A percentile compares a stretch with the other conserved stretches of the same genome.
phyloP scores from a whole-genome alignment of 805 yeast species.

The Cyberlindnera xishuangbannaensis region DNA sequence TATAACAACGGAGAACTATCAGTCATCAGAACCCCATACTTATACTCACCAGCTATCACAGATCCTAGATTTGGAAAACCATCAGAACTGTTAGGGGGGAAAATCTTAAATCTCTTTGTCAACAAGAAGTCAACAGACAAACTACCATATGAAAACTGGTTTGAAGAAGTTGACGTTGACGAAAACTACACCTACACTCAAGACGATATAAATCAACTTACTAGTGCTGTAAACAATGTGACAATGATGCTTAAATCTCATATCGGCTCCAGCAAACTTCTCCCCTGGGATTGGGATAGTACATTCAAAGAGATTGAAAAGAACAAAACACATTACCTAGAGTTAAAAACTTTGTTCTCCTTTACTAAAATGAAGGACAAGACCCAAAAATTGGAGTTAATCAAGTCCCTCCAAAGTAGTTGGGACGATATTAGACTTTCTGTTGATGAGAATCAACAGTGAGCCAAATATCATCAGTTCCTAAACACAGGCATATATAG shows the following conservation, averaged over 20 bases:
- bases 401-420: conserved; percentile 4
- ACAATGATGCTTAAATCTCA: conserved; percentile 16
- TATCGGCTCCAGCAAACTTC: conserved; percentile 5
- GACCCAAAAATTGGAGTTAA: conserved; percentile 1
- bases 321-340: conserved; percentile 3
- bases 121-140: conserved; percentile 12
- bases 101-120: conserved; percentile 7
- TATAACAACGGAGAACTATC: conserved; percentile 20
- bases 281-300: conserved; percentile 22
- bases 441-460: too few species aligned
- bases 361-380: conserved; percentile 6
- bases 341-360: conserved; percentile 5
- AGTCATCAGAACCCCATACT: conserved; percentile 46
- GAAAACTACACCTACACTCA: conserved; percentile 42
- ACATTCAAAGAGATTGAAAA: conserved; percentile 7
- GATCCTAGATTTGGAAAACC: conserved; percentile 30
- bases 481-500: too few species aligned
- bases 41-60: conserved; percentile 42
- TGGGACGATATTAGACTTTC: conserved; percentile 14
- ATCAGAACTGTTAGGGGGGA: conserved; percentile 21
- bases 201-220: conserved; percentile 31
- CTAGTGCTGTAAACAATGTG: conserved; percentile 26
- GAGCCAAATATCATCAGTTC: too few species aligned
- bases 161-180: conserved; percentile 37
- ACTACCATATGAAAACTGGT: conserved; percentile 37